Base-by-base conservation (phyloP, 768 basidiomycete species). In the Tricholoma sp. region DNA sequence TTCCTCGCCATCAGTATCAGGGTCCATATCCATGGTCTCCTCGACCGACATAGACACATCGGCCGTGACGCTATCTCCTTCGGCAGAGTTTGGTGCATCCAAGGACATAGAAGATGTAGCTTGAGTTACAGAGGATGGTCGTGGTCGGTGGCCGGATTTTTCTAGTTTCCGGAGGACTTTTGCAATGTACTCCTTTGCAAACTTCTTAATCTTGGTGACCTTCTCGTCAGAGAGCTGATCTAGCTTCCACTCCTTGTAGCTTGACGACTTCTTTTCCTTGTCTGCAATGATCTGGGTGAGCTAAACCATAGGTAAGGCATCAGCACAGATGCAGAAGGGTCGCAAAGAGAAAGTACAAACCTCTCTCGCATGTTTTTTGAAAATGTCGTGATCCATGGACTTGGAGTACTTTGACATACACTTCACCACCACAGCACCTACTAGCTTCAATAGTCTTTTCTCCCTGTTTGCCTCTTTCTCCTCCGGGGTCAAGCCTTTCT, bases 361-460 rank as follows among this genome's bases (percentile, higher is more conserved):
- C 83, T 98, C 93, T 69, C 94, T 93, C 2, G 97, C 97, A 67
- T 97, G 85, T 67, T 87, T 86, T 79, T 99, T 99, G 82, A 98
- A 98, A 54, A 78, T 69, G 6, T 97, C 94, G 51, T 82, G 81
- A 55, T 85, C 82, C 69, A 97, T 80, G 46, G 84, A 74, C 54
- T 85, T 78, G 52, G 84, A 79, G 66, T 98, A 86, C 75, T 94
- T 97, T 57, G 86, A 89, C 94, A 98, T 94, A 57, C 79, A 85
- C 71, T 86, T 89, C 37, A 99, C 96, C 39, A 99, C 96, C 5
- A 96, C 85, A 1, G 85, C 84, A 6, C 93, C 90, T 16, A 98
- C 84, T 34, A 98, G 78, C 69, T 91, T 91, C 61, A 85, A 67
- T 60, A 97, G 67, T 59, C 83, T 73, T 79, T 94, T 95, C 74